Evolutionary conservation across 495 filamentous ascomycete species (phyloP).

Genomic region (Geoglossum glabrum): DNA sequence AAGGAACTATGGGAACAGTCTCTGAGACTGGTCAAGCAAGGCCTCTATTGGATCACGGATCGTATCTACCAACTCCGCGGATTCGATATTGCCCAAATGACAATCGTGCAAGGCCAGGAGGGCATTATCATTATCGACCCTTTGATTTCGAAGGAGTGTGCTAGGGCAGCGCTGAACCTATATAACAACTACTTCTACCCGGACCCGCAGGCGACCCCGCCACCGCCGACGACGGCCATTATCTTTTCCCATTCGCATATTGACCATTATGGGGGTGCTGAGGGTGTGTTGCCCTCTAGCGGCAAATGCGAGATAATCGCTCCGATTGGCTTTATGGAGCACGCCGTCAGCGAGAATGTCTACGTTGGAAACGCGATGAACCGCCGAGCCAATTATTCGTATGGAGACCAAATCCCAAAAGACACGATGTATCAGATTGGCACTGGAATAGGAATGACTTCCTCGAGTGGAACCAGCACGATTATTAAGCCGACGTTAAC

Average conservation of each 20-base stretch:
- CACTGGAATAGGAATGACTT: conserved; percentile 4
- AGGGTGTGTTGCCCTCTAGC: neutral
- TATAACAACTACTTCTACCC: too few relatives aligned
- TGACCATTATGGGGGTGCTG: conserved; percentile 7
- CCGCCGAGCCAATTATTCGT: conserved; percentile 6
- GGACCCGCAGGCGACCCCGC: too few relatives aligned
- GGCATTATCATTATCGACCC: conserved; percentile 9
- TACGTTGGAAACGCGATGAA: conserved; percentile 7
- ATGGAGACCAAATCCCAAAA: conserved; percentile 2
- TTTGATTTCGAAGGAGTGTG: conserved; percentile 6
- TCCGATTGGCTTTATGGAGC: conserved; percentile 6
- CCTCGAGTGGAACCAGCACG: too few relatives aligned
- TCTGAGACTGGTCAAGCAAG: too few relatives aligned
- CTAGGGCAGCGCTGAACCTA: neutral
- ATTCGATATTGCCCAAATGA: conserved; percentile 9
- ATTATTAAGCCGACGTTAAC: too few relatives aligned
- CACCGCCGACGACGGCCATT: neutral
- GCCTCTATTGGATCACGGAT: too few relatives aligned
- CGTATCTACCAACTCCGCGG: neutral
- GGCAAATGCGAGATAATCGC: conserved; percentile 4
- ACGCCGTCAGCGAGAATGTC: conserved; percentile 8
- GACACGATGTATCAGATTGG: neutral
- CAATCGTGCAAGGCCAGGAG: conserved; percentile 5
- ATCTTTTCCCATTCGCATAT: conserved; percentile 9
- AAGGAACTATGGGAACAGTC: too few relatives aligned